Evolutionary conservation across 176 grass and related monocot genomes (phyloP).

Genomic region (Hordeum marinum): DNA sequence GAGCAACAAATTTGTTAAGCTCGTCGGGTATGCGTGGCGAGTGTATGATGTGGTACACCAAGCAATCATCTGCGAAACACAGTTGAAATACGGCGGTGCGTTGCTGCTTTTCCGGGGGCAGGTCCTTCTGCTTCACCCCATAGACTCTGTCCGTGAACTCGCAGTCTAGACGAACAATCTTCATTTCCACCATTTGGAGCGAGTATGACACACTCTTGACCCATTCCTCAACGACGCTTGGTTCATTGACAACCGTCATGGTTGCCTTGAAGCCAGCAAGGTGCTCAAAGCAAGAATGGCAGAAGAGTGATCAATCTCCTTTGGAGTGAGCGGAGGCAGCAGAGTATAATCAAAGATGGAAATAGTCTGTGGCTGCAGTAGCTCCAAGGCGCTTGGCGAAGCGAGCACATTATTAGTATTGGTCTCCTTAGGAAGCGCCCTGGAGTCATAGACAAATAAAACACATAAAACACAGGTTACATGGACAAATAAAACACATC

Average conservation of each 20-base stretch:
- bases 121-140: background rate
- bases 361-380: no score
- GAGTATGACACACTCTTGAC: background rate
- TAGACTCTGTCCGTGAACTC: background rate
- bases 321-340: no score
- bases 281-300: background rate
- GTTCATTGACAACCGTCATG: background rate
- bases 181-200: background rate
- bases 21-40: background rate
- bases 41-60: background rate
- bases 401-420: no score
- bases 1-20: background rate
- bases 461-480: no score
- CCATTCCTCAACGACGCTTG: background rate
- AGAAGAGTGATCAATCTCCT: no score
- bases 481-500: no score
- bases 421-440: no score
- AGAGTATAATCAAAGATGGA: no score
- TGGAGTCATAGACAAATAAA: no score
- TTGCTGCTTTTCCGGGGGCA: background rate
- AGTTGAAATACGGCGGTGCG: background rate
- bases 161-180: background rate
- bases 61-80: background rate
- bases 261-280: background rate
- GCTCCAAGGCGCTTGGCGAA: no score